phyloP scores from a whole-genome alignment of 352 stramenopile genomes.

The Lagenidium sp. region DNA sequence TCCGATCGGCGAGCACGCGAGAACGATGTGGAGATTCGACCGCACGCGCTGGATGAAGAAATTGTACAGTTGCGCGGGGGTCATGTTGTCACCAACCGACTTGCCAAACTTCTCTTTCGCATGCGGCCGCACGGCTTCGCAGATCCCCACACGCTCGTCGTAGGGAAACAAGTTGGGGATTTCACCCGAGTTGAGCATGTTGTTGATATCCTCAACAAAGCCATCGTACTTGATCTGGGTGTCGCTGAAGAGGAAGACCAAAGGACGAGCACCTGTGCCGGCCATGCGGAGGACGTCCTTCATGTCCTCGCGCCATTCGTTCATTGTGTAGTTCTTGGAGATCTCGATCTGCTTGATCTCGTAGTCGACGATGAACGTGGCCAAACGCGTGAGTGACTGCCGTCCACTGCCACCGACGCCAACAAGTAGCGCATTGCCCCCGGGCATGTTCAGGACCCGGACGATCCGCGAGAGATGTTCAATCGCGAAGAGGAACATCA shows the following conservation, averaged over 20 bases:
- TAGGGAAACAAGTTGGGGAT: constrained; percentile 94
- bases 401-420: constrained; percentile 90
- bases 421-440: constrained; percentile 90
- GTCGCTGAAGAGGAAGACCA: constrained; percentile 94
- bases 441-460: constrained; percentile 92
- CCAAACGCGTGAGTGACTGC: constrained; percentile 89
- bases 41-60: constrained; percentile 92
- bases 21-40: constrained; percentile 90
- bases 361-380: constrained; percentile 91
- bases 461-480: constrained; percentile 91
- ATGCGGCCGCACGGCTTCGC: constrained; percentile 84
- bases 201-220: constrained; percentile 97
- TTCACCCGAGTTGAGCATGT: constrained; percentile 94
- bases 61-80: constrained; percentile 79
- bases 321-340: constrained; percentile 92
- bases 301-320: constrained; percentile 94
- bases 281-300: constrained; percentile 88
- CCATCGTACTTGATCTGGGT: constrained; percentile 95
- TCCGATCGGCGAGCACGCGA: constrained; percentile 93
- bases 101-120: constrained; percentile 91
- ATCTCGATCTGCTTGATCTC: constrained; percentile 93
- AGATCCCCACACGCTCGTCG: constrained; percentile 88
- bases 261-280: constrained; percentile 72
- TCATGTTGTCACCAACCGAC: constrained; percentile 87
- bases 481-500: constrained; percentile 96